Evolutionary conservation across 108 stramenopile genomes (phyloP).

Genomic region (Cyclotella atomus): DNA sequence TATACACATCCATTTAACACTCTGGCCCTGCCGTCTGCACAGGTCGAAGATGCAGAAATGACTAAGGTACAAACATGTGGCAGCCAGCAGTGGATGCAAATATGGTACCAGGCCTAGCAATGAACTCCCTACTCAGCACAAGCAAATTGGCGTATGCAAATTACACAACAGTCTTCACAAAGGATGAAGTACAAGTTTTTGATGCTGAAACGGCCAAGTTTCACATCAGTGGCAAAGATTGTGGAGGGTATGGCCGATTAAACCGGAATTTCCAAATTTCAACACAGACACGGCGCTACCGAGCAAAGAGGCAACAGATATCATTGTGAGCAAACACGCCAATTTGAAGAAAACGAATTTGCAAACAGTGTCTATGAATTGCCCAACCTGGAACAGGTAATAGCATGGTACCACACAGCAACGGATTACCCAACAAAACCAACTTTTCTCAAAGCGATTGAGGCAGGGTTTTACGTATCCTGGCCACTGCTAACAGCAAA

Average conservation of each 20-base stretch:
- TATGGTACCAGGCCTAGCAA: neutral
- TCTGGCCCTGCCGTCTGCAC: too few species aligned
- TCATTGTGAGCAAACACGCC: neutral
- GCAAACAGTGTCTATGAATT: slow-evolving; percentile 18
- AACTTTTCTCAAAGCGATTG: slow-evolving; percentile 13
- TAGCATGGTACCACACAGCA: slow-evolving; percentile 13
- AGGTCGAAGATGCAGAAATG: too few species aligned
- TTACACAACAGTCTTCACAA: neutral
- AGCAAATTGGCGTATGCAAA: slow-evolving; percentile 15
- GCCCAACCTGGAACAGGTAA: neutral
- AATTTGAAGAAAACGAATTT: neutral
- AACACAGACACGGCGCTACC: too few species aligned
- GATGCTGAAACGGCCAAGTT: neutral
- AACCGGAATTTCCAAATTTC: too few species aligned
- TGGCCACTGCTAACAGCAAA: slow-evolving; percentile 22
- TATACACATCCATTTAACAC: too few species aligned
- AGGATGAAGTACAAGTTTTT: neutral
- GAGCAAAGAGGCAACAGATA: neutral
- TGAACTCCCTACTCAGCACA: slow-evolving; percentile 14
- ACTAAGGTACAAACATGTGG: too few species aligned
- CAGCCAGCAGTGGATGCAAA: neutral
- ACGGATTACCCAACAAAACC: too few species aligned
- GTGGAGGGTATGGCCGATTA: neutral
- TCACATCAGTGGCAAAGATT: too few species aligned
- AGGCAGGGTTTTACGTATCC: neutral